phyloP scores from a whole-genome alignment of 768 basidiomycete genomes.

The Chalciporus chontae region DNA sequence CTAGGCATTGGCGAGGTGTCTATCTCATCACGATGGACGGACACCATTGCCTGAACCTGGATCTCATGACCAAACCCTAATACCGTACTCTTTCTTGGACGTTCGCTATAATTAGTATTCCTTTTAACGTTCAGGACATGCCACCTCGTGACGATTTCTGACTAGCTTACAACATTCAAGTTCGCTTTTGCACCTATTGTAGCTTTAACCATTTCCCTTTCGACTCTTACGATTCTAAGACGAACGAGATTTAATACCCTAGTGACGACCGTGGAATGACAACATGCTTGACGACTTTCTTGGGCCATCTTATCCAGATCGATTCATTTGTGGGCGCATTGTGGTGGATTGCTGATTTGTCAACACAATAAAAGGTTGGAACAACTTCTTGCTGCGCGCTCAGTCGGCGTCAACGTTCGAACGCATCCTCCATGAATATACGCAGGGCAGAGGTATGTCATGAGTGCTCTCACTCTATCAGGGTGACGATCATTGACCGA shows the following conservation, averaged over 20 bases:
- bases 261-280: too few relatives aligned
- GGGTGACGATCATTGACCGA: neutral
- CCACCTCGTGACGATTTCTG: neutral
- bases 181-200: neutral
- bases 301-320: too few relatives aligned
- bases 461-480: neutral
- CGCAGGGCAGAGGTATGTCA: slow-evolving; percentile 27
- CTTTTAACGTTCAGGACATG: neutral
- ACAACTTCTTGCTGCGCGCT: too few relatives aligned
- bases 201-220: neutral
- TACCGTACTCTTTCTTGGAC: neutral
- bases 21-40: slow-evolving; percentile 29
- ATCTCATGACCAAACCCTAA: slow-evolving; percentile 29
- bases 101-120: neutral
- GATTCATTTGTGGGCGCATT: too few relatives aligned
- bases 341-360: too few relatives aligned
- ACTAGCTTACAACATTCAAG: neutral
- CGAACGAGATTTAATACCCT: too few relatives aligned
- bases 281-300: too few relatives aligned
- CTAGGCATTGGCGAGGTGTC: slow-evolving; percentile 43
- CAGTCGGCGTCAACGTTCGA: neutral
- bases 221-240: too few relatives aligned
- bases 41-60: slow-evolving; percentile 46
- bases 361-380: too few relatives aligned
- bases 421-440: slow-evolving; percentile 20